Percentiles rank a stretch among this genome's conserved stretches.
Conservation (phyloP, 371 early-diverging fungal genomes). For the Funneliformis caledonium region DNA sequence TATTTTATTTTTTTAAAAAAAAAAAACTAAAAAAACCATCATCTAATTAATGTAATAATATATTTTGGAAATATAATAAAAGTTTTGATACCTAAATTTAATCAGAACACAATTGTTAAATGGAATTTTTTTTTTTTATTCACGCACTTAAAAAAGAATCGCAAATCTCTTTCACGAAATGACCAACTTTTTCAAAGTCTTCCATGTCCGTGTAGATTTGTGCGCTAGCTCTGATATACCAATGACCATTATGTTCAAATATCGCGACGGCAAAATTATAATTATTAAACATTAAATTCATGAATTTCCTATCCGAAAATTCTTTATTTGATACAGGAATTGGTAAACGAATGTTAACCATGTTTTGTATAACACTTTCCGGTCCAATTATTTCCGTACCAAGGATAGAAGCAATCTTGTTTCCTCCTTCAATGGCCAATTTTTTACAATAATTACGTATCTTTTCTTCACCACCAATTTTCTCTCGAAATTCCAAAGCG, state of each 20-base stretch:
- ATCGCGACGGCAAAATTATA: constrained; percentile 52
- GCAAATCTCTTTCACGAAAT: constrained; percentile 27
- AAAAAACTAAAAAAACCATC: too few relatives aligned
- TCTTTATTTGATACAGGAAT: constrained; percentile 45
- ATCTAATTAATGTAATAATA: too few relatives aligned
- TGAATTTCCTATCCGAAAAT: constrained; percentile 44
- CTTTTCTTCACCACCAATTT: constrained; percentile 59
- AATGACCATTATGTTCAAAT: constrained; percentile 54
- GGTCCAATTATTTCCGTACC: constrained; percentile 64
- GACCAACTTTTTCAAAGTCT: constrained; percentile 51
- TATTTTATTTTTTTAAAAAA: too few relatives aligned
- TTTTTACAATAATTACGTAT: constrained; percentile 61
- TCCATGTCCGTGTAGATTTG: constrained; percentile 65
- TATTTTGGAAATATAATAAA: too few relatives aligned
- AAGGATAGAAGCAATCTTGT: constrained; percentile 58
- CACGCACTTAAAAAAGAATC: background rate
- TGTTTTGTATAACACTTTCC: constrained; percentile 51
- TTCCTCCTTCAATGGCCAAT: constrained; percentile 65
- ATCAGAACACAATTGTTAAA: too few relatives aligned
- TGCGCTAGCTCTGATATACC: constrained; percentile 60
- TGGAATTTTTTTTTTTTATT: too few relatives aligned
- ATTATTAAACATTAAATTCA: constrained; percentile 51
- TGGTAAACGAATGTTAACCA: constrained; percentile 69
- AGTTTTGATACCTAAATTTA: too few relatives aligned
- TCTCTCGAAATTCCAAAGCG: constrained; percentile 57